Base-by-base conservation (phyloP, 441 rosid species). In the Eutrema salsugineum region DNA sequence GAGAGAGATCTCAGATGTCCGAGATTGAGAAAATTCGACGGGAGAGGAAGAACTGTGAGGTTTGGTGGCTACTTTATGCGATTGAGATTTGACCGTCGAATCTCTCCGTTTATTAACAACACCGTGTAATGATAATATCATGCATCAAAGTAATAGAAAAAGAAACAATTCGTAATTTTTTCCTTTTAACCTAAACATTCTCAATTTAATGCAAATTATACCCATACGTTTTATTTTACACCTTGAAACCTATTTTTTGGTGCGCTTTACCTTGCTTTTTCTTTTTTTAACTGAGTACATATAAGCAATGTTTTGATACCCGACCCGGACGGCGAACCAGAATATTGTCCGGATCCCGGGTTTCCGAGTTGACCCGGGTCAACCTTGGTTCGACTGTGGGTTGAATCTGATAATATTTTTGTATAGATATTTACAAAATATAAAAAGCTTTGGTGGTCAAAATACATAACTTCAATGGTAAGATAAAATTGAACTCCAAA, bases 1-100 rank as follows among this genome's bases (percentile, higher is more conserved):
- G 11, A 30, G 35, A 30, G 65, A 56, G 71, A 76, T 70, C 75
- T 69, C 75, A 69, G 79, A 38, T 39, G 12, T 27, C 63, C 54
- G 44, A 42, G 69, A 71, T 63, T 58, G 70, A 59, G 7, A 5
- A 20, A 59, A 24, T 8, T 28, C 53, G 68, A 51, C 54, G 39
- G 48, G 44, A 44, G 55, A 42, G 19, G 38, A 38, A 32, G 33
- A 8, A 15, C 14, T 16, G 49, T 14, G 42, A 27, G 38, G 43
- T 69, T 57, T 58, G 66, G 59, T 49, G 51, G 20, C 16, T 35
- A 5, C 44, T 46, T 42, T 32, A 60, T 28, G 53, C 28, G 49
- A 33, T 19, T 54, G 55, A 6, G 24, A 40, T 51, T 51, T 61
- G 62, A 61, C 65, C 50, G 64, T 64, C 64, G 58, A 72, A 63